Percentiles rank a stretch among this genome's conserved stretches.
These are phyloP conservation scores for Uronychia setigera DNA, from an alignment of 73 alveolate genomes.

Conservation along the genomic window DNA sequence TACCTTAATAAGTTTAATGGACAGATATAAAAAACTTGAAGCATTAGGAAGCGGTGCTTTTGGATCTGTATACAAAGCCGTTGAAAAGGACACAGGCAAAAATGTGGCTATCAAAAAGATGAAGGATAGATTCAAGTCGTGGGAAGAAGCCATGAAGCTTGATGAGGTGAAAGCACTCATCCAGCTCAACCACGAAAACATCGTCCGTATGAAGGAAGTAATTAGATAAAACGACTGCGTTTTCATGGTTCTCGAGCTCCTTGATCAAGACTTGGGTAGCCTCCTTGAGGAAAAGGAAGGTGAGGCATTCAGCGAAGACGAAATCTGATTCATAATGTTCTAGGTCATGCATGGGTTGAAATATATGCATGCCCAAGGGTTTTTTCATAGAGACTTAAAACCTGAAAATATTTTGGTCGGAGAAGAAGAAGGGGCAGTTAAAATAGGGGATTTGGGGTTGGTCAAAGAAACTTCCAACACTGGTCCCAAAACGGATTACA, in stretches of 20 bases:
- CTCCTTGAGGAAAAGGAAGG: background rate
- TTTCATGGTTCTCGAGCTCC: slow-evolving; percentile 88
- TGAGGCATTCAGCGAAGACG: slow-evolving; percentile 75
- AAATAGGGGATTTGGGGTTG: slow-evolving; percentile 86
- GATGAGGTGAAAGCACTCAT: slow-evolving; percentile 84
- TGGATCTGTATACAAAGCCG: slow-evolving; percentile 92
- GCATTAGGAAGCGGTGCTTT: slow-evolving; percentile 88
- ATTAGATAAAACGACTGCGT: slow-evolving; percentile 79
- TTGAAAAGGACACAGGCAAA: slow-evolving; percentile 74
- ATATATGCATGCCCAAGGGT: slow-evolving; percentile 93
- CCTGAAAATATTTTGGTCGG: slow-evolving; percentile 65
- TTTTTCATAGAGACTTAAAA: slow-evolving; percentile 93
- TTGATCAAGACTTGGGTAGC: slow-evolving; percentile 96
- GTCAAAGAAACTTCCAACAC: slow-evolving; percentile 76
- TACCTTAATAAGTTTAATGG: no score
- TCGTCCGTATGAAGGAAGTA: slow-evolving; percentile 89
- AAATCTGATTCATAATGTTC: slow-evolving; percentile 83
- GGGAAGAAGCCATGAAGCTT: slow-evolving; percentile 86
- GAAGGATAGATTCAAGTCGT: slow-evolving; percentile 69
- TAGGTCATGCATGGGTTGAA: slow-evolving; percentile 93
- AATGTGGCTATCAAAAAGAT: slow-evolving; percentile 85
- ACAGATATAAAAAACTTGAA: slow-evolving; percentile 11
- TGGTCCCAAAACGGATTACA: slow-evolving; percentile 81
- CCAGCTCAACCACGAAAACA: slow-evolving; percentile 79
- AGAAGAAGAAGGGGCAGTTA: slow-evolving; percentile 43